A percentile compares a stretch with the other conserved stretches of the same genome.
These are phyloP conservation scores for Coemansia sp. DNA, from an alignment of 192 early-diverging fungal species.

Conservation along the genomic window DNA sequence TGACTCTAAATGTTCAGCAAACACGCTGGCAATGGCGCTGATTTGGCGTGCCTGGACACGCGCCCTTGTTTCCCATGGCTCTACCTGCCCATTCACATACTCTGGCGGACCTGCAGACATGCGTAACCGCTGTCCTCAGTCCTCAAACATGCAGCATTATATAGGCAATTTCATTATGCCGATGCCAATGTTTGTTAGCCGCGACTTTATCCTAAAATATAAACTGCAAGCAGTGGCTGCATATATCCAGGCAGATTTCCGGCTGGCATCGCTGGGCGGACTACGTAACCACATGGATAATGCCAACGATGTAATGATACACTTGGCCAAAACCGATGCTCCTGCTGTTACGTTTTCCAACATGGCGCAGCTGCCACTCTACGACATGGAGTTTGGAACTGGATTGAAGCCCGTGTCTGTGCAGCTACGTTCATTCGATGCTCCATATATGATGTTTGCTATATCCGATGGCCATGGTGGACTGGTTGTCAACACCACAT, in stretches of 20 bases:
- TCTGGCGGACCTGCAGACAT: slow-evolving; percentile 29
- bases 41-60: slow-evolving; percentile 40
- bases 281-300: background rate
- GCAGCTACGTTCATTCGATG: slow-evolving; percentile 27
- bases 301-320: slow-evolving; percentile 2
- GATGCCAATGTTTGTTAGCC: slow-evolving; percentile 6
- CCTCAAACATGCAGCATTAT: background rate
- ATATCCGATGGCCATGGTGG: slow-evolving; percentile 18
- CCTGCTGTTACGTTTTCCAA: slow-evolving; percentile 31
- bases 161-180: slow-evolving; percentile 29
- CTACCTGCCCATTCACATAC: slow-evolving; percentile 9
- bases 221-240: slow-evolving; percentile 9
- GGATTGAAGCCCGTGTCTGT: background rate
- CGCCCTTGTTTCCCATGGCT: slow-evolving; percentile 8
- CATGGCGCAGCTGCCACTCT: slow-evolving; percentile 12
- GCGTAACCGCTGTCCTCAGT: background rate
- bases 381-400: slow-evolving; percentile 9
- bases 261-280: background rate
- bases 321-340: slow-evolving; percentile 15
- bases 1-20: slow-evolving; percentile 6
- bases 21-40: slow-evolving; percentile 23
- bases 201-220: slow-evolving; percentile 1
- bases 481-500: slow-evolving; percentile 15
- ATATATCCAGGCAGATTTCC: background rate
- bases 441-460: slow-evolving; percentile 30